Evolutionary conservation across 768 basidiomycete genomes (phyloP).

Genomic region (Trichaptum fuscoviolaceum): DNA sequence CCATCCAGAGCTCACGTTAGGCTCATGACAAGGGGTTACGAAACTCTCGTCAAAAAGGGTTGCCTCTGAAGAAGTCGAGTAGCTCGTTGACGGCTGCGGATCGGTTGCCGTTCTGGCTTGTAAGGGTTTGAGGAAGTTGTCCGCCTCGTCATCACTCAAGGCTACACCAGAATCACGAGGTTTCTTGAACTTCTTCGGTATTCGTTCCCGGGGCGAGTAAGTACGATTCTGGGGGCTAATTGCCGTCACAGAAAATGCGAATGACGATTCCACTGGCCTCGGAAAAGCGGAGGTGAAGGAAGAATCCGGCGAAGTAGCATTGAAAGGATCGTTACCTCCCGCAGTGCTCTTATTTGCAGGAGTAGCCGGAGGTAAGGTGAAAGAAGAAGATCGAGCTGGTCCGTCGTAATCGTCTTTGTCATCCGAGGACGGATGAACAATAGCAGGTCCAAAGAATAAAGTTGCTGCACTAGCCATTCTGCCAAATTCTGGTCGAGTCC

Average conservation of each 20-base stretch:
- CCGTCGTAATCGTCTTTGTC: slow-evolving; percentile 10
- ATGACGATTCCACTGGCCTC: slow-evolving; percentile 43
- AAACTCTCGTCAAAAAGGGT: slow-evolving; percentile 46
- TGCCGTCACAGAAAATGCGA: slow-evolving; percentile 50
- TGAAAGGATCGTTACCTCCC: slow-evolving; percentile 31
- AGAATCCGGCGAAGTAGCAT: slow-evolving; percentile 44
- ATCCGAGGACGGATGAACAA: slow-evolving; percentile 10
- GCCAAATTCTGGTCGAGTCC: not conserved
- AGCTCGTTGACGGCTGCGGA: not conserved
- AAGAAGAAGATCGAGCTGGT: slow-evolving; percentile 8
- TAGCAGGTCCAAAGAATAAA: slow-evolving; percentile 16
- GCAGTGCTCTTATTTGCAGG: slow-evolving; percentile 14
- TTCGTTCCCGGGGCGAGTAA: slow-evolving; percentile 19
- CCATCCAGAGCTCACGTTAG: slow-evolving; percentile 57
- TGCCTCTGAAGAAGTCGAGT: not conserved
- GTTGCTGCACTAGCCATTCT: slow-evolving; percentile 11
- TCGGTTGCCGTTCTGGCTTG: not conserved
- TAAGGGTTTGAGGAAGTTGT: slow-evolving; percentile 15
- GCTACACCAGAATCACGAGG: slow-evolving; percentile 64
- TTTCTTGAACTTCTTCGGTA: slow-evolving; percentile 56
- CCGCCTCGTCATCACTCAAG: slow-evolving; percentile 55
- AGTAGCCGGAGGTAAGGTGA: slow-evolving; percentile 6
- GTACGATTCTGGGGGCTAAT: slow-evolving; percentile 26
- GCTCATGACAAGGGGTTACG: slow-evolving; percentile 61
- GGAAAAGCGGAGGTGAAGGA: slow-evolving; percentile 36